Evolutionary conservation across 768 basidiomycete species (phyloP).

Genomic region (Boletus rubroflammeus): DNA sequence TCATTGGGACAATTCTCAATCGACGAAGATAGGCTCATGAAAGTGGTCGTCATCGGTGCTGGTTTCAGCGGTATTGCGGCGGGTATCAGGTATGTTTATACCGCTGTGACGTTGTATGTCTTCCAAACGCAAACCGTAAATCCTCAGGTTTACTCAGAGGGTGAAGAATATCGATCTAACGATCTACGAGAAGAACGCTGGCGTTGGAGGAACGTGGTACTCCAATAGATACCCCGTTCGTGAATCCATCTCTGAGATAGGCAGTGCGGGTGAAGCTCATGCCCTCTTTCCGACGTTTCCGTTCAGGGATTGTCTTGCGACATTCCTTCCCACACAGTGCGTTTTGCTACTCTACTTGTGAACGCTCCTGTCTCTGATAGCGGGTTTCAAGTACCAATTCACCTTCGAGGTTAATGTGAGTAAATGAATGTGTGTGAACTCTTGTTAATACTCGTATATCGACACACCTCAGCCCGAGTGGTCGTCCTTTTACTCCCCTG

Average conservation of each 20-base stretch:
- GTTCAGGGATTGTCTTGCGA: constrained; percentile 56
- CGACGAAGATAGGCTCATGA: constrained; percentile 52
- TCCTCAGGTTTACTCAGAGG: constrained; percentile 46
- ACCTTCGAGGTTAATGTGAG: constrained; percentile 53
- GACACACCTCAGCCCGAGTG: constrained; percentile 44
- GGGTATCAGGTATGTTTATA: constrained; percentile 44
- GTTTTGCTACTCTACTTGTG: constrained; percentile 7
- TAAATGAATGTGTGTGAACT: neutral
- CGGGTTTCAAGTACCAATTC: constrained; percentile 46
- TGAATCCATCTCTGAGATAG: constrained; percentile 12
- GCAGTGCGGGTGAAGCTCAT: neutral
- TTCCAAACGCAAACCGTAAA: neutral
- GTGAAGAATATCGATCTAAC: constrained; percentile 51
- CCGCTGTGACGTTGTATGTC: neutral
- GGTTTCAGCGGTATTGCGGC: constrained; percentile 60
- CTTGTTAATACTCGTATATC: neutral
- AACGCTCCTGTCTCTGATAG: neutral
- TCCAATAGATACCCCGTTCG: constrained; percentile 49
- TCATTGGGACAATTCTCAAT: constrained; percentile 44
- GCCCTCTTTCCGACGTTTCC: neutral
- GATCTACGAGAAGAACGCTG: constrained; percentile 58
- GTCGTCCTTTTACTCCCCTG: constrained; percentile 59
- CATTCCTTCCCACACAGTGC: constrained; percentile 53
- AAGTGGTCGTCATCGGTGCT: constrained; percentile 54
- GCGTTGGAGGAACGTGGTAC: constrained; percentile 63